These are phyloP conservation scores for Colletotrichum truncatum DNA, from an alignment of 2,329 filamentous ascomycete species.

Conservation along the genomic window DNA sequence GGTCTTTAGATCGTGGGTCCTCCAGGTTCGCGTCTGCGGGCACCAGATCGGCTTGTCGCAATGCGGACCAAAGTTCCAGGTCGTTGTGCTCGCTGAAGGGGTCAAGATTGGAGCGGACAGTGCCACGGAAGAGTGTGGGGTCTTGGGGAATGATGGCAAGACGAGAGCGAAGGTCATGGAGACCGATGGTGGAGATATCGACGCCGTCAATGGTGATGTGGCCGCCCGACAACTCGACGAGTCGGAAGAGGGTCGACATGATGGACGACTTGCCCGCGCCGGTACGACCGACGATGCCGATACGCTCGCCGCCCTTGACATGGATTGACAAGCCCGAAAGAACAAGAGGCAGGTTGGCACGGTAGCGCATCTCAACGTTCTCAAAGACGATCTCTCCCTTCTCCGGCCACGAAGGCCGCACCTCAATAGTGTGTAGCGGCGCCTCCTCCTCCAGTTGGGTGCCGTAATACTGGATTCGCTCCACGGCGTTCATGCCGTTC, in stretches of 20 bases:
- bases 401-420: constrained; percentile 84
- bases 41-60: constrained; percentile 81
- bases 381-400: constrained; percentile 83
- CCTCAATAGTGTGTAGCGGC: constrained; percentile 78
- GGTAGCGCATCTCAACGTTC: constrained; percentile 82
- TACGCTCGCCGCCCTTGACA: constrained; percentile 78
- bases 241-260: constrained; percentile 83
- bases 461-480: constrained; percentile 91
- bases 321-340: constrained; percentile 77
- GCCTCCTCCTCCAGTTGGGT: constrained; percentile 89
- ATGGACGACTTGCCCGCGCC: constrained; percentile 86
- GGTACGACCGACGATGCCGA: constrained; percentile 84
- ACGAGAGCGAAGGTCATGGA: constrained; percentile 78
- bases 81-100: constrained; percentile 83
- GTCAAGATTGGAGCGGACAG: constrained; percentile 81
- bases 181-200: constrained; percentile 77
- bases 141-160: constrained; percentile 88
- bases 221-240: constrained; percentile 72
- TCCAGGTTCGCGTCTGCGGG: constrained; percentile 46
- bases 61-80: constrained; percentile 79
- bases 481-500: constrained; percentile 97
- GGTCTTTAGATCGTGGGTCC: constrained; percentile 39
- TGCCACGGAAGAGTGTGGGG: constrained; percentile 83
- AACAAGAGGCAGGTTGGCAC: constrained; percentile 76
- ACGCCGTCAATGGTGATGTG: constrained; percentile 72